phyloP scores from a whole-genome alignment of 2,329 filamentous ascomycete genomes.

The Calonectria montana region DNA sequence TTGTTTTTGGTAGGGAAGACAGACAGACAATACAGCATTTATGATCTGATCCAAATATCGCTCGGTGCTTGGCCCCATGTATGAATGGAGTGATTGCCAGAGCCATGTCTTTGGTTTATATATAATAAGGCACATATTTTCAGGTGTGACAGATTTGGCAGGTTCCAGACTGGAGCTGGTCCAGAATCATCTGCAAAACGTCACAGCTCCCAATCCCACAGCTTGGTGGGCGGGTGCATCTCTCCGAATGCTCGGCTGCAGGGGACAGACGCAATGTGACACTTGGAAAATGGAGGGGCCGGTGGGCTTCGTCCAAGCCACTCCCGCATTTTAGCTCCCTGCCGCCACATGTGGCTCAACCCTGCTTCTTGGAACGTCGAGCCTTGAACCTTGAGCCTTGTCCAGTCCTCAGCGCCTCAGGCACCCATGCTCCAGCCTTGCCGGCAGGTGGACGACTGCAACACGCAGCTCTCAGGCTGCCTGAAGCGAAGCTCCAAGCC shows the following conservation, averaged over 20 bases:
- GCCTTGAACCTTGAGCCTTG: conserved; percentile 22
- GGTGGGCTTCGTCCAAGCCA: conserved; percentile 35
- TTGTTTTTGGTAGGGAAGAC: neutral
- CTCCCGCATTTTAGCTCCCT: conserved; percentile 32
- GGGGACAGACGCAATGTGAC: conserved; percentile 17
- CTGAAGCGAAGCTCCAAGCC: conserved; percentile 52
- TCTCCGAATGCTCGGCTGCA: conserved; percentile 25
- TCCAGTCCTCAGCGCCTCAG: conserved; percentile 41
- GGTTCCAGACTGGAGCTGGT: neutral
- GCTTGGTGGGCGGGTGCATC: conserved; percentile 14
- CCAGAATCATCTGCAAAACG: conserved; percentile 12
- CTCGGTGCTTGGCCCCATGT: too few relatives aligned
- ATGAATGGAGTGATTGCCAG: neutral
- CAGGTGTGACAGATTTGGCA: neutral
- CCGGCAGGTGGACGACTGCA: conserved; percentile 35
- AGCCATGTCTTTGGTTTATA: neutral
- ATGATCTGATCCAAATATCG: neutral
- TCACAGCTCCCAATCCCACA: conserved; percentile 5
- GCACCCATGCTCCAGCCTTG: conserved; percentile 45
- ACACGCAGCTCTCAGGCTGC: conserved; percentile 59
- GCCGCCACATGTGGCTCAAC: conserved; percentile 18
- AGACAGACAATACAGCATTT: too few relatives aligned
- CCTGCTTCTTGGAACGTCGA: neutral
- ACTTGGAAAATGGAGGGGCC: conserved; percentile 20
- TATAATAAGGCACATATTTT: neutral